Evolutionary conservation across 768 basidiomycete genomes (phyloP).

Genomic region (Mycena galericulata): DNA sequence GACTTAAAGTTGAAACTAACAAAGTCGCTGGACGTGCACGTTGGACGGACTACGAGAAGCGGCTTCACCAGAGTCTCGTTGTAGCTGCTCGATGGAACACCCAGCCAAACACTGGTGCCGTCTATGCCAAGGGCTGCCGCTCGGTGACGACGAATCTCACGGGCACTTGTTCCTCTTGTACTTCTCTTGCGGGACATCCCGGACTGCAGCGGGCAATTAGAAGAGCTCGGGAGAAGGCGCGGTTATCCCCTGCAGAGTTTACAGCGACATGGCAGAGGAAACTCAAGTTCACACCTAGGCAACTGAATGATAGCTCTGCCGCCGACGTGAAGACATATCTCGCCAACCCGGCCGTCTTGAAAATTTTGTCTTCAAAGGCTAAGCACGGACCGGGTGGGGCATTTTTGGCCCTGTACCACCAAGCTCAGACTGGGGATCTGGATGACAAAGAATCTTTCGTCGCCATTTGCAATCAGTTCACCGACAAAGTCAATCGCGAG

Average conservation of each 20-base stretch:
- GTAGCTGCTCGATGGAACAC: not conserved
- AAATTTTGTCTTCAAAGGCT: conserved; percentile 4
- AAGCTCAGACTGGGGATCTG: not conserved
- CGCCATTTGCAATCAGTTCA: not conserved
- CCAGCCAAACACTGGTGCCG: not conserved
- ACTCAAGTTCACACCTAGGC: not conserved
- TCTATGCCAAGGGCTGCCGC: not conserved
- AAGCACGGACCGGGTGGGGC: not conserved
- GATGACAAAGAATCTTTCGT: conserved; percentile 1
- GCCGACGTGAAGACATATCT: not conserved
- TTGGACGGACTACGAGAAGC: conserved; percentile 15
- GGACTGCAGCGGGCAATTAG: not conserved
- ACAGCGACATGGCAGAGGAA: not conserved
- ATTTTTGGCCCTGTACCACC: not conserved
- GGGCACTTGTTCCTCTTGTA: conserved; percentile 10
- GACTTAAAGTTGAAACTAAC: not conserved
- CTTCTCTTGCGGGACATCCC: not conserved
- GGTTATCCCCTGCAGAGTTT: not conserved
- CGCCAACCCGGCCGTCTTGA: not conserved
- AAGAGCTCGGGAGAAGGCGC: not conserved
- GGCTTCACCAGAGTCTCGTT: conserved; percentile 6
- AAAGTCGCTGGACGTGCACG: not conserved
- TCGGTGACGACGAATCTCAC: not conserved
- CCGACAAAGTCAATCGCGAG: not conserved
- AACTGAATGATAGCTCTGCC: not conserved